These are phyloP conservation scores for Leccinum griseonigrum DNA, from an alignment of 1,284 basidiomycete genomes.

Conservation along the genomic window DNA sequence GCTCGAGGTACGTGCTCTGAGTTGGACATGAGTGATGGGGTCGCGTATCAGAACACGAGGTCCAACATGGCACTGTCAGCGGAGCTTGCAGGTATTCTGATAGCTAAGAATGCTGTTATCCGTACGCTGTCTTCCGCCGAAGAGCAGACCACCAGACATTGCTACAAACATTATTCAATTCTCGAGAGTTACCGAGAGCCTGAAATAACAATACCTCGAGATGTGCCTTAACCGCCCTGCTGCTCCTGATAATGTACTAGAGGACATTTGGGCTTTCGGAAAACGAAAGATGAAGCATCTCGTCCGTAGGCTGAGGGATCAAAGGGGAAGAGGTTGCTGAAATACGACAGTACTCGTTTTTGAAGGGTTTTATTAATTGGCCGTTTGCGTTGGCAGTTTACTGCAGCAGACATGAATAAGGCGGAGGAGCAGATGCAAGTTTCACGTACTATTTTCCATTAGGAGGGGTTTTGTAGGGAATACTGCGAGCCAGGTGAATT, in stretches of 20 bases:
- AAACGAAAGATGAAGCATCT: constrained; percentile 71
- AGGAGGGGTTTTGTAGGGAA: constrained; percentile 81
- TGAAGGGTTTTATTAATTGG: constrained; percentile 75
- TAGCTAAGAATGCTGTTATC: constrained; percentile 85
- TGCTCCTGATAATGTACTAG: constrained; percentile 81
- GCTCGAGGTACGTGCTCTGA: constrained; percentile 81
- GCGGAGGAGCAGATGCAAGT: neutral
- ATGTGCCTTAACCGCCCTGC: constrained; percentile 82
- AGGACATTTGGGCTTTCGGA: constrained; percentile 83
- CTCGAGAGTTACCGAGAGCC: neutral
- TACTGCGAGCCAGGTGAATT: constrained; percentile 86
- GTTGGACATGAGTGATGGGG: constrained; percentile 3
- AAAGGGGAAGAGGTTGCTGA: constrained; percentile 80
- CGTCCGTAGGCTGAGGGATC: constrained; percentile 74
- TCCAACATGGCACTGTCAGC: constrained; percentile 85
- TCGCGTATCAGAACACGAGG: constrained; percentile 36
- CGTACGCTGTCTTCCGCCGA: constrained; percentile 79
- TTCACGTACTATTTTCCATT: constrained; percentile 80
- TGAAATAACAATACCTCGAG: constrained; percentile 58
- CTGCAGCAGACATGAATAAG: constrained; percentile 36
- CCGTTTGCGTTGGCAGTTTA: constrained; percentile 73
- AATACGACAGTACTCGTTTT: constrained; percentile 87
- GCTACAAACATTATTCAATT: constrained; percentile 40
- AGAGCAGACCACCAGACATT: constrained; percentile 83
- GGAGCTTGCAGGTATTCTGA: constrained; percentile 78